phyloP scores from a whole-genome alignment of 352 stramenopile genomes.

The Globisporangium camurandrum region DNA sequence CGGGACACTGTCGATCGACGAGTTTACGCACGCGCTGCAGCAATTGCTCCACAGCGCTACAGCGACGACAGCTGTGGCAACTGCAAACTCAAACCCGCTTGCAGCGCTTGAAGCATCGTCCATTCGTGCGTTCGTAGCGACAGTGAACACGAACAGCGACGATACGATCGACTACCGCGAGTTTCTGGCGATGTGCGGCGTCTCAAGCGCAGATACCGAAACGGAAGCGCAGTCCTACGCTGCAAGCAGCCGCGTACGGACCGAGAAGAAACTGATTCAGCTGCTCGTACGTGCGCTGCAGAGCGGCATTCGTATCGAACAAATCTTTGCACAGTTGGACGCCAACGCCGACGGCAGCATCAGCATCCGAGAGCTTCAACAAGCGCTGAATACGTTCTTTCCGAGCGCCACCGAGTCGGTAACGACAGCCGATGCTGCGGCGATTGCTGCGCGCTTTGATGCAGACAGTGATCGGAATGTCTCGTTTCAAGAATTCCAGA shows the following conservation, averaged over 20 bases:
- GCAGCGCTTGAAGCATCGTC: constrained; percentile 35
- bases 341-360: constrained; percentile 48
- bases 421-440: constrained; percentile 23
- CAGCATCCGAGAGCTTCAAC: constrained; percentile 46
- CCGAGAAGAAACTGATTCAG: constrained; percentile 59
- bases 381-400: constrained; percentile 44
- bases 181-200: constrained; percentile 49
- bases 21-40: constrained; percentile 46
- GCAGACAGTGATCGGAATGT: constrained; percentile 43
- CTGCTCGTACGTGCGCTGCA: constrained; percentile 40
- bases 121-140: constrained; percentile 30
- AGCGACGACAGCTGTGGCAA: constrained; percentile 1
- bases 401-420: constrained; percentile 18
- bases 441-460: constrained; percentile 45
- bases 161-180: constrained; percentile 58
- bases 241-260: constrained; percentile 8
- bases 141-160: constrained; percentile 56
- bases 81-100: constrained; percentile 11
- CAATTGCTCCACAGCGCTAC: constrained; percentile 22
- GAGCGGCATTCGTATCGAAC: constrained; percentile 33
- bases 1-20: constrained; percentile 40
- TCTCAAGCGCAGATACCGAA: constrained; percentile 18
- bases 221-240: constrained; percentile 12
- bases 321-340: constrained; percentile 81
- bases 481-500: constrained; percentile 50